Evolutionary conservation across 148 eudicot genomes (phyloP).

Genomic region (Chenopodium quinoa): DNA sequence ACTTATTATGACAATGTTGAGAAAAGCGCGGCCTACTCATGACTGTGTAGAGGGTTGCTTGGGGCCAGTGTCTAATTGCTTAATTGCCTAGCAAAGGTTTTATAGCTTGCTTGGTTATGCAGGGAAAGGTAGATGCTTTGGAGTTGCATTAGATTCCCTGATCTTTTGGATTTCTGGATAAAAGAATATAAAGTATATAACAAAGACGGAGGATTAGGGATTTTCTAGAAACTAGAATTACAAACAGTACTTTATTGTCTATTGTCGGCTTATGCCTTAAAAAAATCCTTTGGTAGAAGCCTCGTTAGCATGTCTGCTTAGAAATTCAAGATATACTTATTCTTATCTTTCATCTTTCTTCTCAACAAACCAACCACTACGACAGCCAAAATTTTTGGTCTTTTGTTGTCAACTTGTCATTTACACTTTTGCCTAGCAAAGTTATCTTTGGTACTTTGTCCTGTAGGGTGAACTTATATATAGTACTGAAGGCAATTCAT

Average conservation of each 20-base stretch:
- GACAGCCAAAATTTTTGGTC: not conserved
- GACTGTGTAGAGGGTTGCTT: not conserved
- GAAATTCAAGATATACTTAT: not conserved
- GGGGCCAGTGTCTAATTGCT: no score
- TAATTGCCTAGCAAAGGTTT: not conserved
- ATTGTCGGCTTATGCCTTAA: no score
- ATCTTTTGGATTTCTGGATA: not conserved
- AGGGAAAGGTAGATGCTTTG: no score
- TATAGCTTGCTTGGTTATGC: not conserved
- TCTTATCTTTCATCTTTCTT: not conserved
- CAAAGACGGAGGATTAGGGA: no score
- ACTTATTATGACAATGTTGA: not conserved
- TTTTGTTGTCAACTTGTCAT: not conserved
- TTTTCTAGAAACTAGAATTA: no score
- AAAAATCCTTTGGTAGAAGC: not conserved
- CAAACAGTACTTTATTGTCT: no score
- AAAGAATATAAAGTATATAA: no score
- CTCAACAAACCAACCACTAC: not conserved
- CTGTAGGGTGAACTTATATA: not conserved
- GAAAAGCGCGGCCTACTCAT: not conserved
- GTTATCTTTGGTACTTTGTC: not conserved
- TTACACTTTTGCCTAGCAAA: not conserved
- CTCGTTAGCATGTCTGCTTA: not conserved
- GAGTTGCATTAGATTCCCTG: not conserved
- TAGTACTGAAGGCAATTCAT: not conserved